These are phyloP conservation scores for Strobilomyces echinocephalus DNA, from an alignment of 768 basidiomycete genomes.

Conservation along the genomic window DNA sequence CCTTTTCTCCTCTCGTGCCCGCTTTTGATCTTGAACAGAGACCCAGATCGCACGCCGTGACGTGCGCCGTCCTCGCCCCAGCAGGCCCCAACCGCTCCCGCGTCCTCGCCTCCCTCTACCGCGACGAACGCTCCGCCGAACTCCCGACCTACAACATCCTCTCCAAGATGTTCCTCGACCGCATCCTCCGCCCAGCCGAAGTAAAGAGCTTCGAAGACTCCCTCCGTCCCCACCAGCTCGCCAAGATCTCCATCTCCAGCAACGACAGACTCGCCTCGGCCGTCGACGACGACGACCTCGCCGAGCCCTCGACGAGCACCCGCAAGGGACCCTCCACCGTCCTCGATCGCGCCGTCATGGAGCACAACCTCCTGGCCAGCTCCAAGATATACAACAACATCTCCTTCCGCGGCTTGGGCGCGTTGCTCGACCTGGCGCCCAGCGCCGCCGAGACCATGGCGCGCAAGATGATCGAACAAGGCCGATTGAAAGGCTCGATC, in stretches of 20 bases:
- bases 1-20: not conserved
- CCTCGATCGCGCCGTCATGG: constrained; percentile 95
- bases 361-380: constrained; percentile 95
- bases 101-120: constrained; percentile 84
- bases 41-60: constrained; percentile 82
- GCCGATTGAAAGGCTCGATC: constrained; percentile 85
- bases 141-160: constrained; percentile 86
- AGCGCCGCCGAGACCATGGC: constrained; percentile 97
- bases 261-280: constrained; percentile 75
- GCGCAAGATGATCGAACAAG: constrained; percentile 97
- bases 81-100: constrained; percentile 96
- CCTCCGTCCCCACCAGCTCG: constrained; percentile 89
- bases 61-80: constrained; percentile 93
- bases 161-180: constrained; percentile 97
- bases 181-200: constrained; percentile 87
- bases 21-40: constrained; percentile 2
- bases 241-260: constrained; percentile 80
- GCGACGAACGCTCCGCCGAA: constrained; percentile 84
- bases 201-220: constrained; percentile 84
- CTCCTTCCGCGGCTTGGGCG: constrained; percentile 89
- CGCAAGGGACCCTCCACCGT: constrained; percentile 93
- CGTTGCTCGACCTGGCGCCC: constrained; percentile 82
- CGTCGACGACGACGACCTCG: constrained; percentile 50
- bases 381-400: constrained; percentile 98
- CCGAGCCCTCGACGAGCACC: constrained; percentile 59